Base-by-base conservation (phyloP, 306 rosid genomes). In the Phaseolus lunatus region DNA sequence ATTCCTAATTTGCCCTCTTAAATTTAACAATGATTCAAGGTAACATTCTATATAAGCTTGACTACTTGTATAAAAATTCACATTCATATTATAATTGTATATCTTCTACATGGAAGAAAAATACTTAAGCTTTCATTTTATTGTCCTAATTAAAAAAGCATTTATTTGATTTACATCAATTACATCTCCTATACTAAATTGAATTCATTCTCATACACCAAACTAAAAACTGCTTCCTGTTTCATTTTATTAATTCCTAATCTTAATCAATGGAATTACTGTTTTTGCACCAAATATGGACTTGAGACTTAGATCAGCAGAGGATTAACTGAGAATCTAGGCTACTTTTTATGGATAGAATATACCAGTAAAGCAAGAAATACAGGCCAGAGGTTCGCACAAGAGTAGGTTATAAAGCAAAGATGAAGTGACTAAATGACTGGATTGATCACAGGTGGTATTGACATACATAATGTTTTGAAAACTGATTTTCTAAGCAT, bases 261-360 rank as follows among this genome's bases (percentile, higher is more conserved):
- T 26, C 58, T 58, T 31, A 65, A 29, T 23, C n/a, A n/a, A n/a
- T n/a, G 39, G n/a, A 65, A 76, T 35, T 76, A 45, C 26, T 48
- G 29, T 10, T 62, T 4, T 14, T 62, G 59, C 80, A 31, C 13
- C 63, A 48, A 45, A 67, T 3, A 16, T 72, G 41, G 43, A 66
- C 22, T 9, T 43, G 33, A 50, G 22, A 11, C 50, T 53, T 6
- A 24, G 7, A 53, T 53, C 15, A 56, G 41, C 52, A 44, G 6
- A 70, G 71, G 7, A 45, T 16, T 52, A 56, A 71, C 13, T 53
- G 10, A 37, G 27, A 72, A 43, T 7, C 67, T 72, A 72, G 24
- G 47, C 47, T 10, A 5, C 54, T 3, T 29, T 52, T n/a, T 5
- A 44, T 12, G 61, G 19, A 48, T 35, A 16, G 65, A 74, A 10